Evolutionary conservation across 164 flowering plant species (phyloP).

Genomic region (Annona squamosa): DNA sequence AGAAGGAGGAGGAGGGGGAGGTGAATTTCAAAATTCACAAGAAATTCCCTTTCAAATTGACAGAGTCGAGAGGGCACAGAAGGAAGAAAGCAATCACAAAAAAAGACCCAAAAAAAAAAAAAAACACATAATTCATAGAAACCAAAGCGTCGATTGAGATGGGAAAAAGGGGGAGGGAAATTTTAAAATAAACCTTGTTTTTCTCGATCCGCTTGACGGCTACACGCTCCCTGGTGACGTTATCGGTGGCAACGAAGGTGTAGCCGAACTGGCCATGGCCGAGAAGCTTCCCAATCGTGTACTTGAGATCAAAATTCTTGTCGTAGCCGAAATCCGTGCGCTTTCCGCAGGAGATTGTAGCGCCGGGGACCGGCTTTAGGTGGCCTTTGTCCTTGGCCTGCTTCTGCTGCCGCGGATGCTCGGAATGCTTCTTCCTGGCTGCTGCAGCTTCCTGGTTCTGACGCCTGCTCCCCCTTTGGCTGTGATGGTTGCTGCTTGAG

Average conservation of each 20-base stretch:
- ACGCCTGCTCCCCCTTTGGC: conserved; percentile 7
- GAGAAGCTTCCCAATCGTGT: conserved; percentile 72
- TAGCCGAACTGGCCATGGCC: conserved; percentile 98
- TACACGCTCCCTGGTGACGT: conserved; percentile 72
- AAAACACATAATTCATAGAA: background rate
- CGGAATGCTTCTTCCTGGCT: background rate
- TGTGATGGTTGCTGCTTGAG: conserved; percentile 42
- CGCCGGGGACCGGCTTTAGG: conserved; percentile 28
- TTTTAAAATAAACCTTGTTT: conserved; percentile 50
- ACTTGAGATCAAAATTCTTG: conserved; percentile 59
- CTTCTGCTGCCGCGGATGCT: background rate
- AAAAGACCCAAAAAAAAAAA: background rate
- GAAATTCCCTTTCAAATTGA: background rate
- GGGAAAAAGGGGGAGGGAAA: no score
- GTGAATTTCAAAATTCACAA: background rate
- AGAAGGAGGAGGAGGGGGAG: background rate
- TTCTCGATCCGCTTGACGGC: conserved; percentile 93
- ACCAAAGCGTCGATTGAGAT: background rate
- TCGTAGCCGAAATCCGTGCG: conserved; percentile 85
- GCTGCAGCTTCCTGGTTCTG: conserved; percentile 12
- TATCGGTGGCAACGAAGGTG: conserved; percentile 81
- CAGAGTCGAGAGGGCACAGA: background rate
- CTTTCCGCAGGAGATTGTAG: conserved; percentile 63
- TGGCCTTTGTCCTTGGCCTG: conserved; percentile 21
- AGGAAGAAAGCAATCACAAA: background rate